Percentiles rank a stretch among this genome's conserved stretches.
Evolutionary conservation across 2,329 filamentous ascomycete species (phyloP).

Genomic region (Trichoderma sp.): DNA sequence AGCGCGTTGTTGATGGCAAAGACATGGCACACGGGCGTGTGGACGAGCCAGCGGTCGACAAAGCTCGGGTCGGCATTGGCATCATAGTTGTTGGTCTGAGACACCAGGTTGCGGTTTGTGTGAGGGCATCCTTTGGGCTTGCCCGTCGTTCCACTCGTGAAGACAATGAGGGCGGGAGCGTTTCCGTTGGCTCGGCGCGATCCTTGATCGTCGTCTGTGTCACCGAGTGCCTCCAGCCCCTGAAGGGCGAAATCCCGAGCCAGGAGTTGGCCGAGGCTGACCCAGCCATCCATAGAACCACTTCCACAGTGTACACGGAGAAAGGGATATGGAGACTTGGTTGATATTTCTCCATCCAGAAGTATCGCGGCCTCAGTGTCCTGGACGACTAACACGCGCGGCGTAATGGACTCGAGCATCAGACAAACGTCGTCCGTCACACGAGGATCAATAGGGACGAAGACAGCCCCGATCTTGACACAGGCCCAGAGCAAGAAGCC

Average conservation of each 20-base stretch:
- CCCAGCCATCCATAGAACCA: conserved; percentile 24
- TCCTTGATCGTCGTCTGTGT: conserved; percentile 11
- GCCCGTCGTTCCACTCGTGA: conserved; percentile 50
- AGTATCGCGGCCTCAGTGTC: conserved; percentile 26
- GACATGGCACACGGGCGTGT: conserved; percentile 39
- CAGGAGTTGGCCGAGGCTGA: conserved; percentile 20
- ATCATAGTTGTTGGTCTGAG: conserved; percentile 38
- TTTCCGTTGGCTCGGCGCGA: conserved; percentile 4
- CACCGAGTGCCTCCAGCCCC: neutral
- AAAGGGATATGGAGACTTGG: neutral
- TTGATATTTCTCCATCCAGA: conserved; percentile 19
- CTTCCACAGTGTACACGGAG: conserved; percentile 28
- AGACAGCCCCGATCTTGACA: conserved; percentile 34
- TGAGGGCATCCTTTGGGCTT: conserved; percentile 46
- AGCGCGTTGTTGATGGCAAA: conserved; percentile 40
- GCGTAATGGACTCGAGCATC: conserved; percentile 26
- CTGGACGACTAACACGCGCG: conserved; percentile 35
- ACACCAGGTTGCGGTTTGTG: conserved; percentile 40
- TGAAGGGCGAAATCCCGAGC: neutral
- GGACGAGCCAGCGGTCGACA: conserved; percentile 37
- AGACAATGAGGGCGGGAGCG: conserved; percentile 40
- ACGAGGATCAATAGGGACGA: conserved; percentile 36
- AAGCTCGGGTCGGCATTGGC: conserved; percentile 30
- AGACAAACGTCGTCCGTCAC: conserved; percentile 25
- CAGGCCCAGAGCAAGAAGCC: conserved; percentile 38